Evolutionary conservation across 1,284 basidiomycete genomes (phyloP), one percentile per base, ranked within the genome.

Genomic region (Hypsizygus ulmarius): DNA sequence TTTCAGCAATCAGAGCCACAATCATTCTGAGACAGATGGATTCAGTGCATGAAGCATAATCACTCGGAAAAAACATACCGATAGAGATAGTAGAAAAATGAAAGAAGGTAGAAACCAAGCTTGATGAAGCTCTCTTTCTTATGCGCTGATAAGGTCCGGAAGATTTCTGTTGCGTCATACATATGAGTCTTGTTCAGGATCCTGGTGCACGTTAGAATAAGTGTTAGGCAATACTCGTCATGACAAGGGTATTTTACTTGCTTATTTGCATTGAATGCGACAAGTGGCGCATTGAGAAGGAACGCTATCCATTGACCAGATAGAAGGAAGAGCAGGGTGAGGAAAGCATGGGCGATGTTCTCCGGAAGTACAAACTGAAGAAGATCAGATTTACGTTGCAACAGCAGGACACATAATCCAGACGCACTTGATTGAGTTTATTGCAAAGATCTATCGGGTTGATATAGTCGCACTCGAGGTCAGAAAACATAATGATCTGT

Each of bases 381-480:
- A 18, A 32, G 43, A 28, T 30, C 15, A 44, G 18, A 19, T n/a
- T 1, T 12, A 40, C 11, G 43, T 37, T 44, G 40, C 41, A 36
- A 19, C 5, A 32, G 18, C 7, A 41, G 25, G 25, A 43, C 25
- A n/a, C 16, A 16, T 16, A 34, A 29, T 9, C 28, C 39, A 8
- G 27, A 64, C 65, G 47, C 56, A 97, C 96, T 73, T 96, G 92
- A 70, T 99, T 99, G 63, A 99, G 87, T 77, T 98, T 98, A 77
- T 98, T 98, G 77, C 97, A 99, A 32, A 99, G 86, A 72, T 99
- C 96, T 82, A 99, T 98, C 47, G 96, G 96, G 75, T 99, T 99
- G 77, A 99, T 97, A 75, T 98, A 99, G 79, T 98, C 92, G 73
- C 91, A 95, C 74, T 96, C 93, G 64, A 97, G 76, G 75, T 97